These are phyloP conservation scores for Talaromyces sp. DNA, from an alignment of 2,329 filamentous ascomycete species.

Conservation along the genomic window DNA sequence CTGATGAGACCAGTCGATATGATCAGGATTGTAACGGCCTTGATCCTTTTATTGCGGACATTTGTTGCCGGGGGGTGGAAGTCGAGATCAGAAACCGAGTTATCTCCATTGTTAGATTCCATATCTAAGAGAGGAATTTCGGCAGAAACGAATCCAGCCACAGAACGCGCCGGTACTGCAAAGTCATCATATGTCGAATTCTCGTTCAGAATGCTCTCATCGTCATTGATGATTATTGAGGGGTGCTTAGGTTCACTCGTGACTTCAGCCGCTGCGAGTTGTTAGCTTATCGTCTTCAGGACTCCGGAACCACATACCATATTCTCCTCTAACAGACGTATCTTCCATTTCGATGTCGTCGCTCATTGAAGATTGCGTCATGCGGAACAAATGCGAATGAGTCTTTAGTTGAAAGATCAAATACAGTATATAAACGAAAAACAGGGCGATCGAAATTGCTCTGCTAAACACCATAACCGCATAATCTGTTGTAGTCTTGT, in stretches of 20 bases:
- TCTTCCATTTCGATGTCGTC: background rate
- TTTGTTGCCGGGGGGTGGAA: background rate
- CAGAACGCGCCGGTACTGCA: background rate
- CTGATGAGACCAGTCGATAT: slow-evolving; percentile 45
- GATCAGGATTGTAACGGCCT: background rate
- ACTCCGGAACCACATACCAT: background rate
- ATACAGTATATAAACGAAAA: background rate
- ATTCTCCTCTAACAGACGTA: background rate
- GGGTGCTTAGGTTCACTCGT: background rate
- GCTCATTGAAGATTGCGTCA: slow-evolving; percentile 62
- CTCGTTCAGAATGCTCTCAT: background rate
- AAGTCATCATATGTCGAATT: background rate
- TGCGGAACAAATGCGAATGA: slow-evolving; percentile 56
- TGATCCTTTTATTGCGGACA: background rate
- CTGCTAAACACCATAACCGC: background rate
- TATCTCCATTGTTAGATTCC: background rate
- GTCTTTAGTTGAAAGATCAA: slow-evolving; percentile 30
- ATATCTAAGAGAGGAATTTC: background rate
- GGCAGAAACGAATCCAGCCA: background rate
- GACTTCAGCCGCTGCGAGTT: background rate
- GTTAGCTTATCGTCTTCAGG: background rate
- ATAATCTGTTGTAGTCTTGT: background rate
- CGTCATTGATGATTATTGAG: background rate
- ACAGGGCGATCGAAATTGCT: background rate
- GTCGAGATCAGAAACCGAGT: background rate